Evolutionary conservation across 2,329 filamentous ascomycete species (phyloP), one percentile per base, ranked within the genome.

Genomic region (Penicillium decumbens): DNA sequence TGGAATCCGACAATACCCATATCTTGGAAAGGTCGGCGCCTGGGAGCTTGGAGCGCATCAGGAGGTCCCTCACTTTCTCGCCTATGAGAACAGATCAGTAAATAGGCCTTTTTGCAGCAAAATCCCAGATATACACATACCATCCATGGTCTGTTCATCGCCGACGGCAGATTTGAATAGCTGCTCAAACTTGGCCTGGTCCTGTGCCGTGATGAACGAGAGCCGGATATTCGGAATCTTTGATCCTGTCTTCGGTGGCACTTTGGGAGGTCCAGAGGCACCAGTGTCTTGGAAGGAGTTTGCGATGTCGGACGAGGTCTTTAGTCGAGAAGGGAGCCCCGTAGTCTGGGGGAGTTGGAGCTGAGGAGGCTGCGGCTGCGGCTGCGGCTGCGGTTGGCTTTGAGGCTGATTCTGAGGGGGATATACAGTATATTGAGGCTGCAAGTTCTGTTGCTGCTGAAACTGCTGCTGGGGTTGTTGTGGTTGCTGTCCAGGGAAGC

Each of bases 161-260:
- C 90, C 89, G 30, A 92, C 89, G 12, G 93, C 92, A 47, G 91
- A 95, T 74, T 93, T 96, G 78, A 98, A 98, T 37, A 98, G 75
- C 49, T 93, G 93, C 76, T 98, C 93, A 63, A 98, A 98, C 74
- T 95, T 96, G 64, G 89, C 82, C 72, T 98, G 93, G 67, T 98
- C 93, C 64, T 87, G 83, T 24, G 89, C 91, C 2, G 92, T 96
- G 65, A 98, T 95, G 70, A 98, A 98, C 3, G 91, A 95, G 53
- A 98, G 75, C 43, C 93, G 82, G 58, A 97, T 95, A 67, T 88
- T 97, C 25, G 93, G 93, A 49, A 98, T 96, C 74, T 87, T 93
- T 60, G 81, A 84, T 10, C 79, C 73, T 25, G 51, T 69, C 62
- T 82, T 83, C 6, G 86, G 79, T 57, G 86, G 82, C 62, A 85